Percentiles rank a stretch among this genome's conserved stretches.
These are phyloP conservation scores for Spathaspora passalidarum DNA, from an alignment of 805 yeast genomes.

Conservation along the genomic window DNA sequence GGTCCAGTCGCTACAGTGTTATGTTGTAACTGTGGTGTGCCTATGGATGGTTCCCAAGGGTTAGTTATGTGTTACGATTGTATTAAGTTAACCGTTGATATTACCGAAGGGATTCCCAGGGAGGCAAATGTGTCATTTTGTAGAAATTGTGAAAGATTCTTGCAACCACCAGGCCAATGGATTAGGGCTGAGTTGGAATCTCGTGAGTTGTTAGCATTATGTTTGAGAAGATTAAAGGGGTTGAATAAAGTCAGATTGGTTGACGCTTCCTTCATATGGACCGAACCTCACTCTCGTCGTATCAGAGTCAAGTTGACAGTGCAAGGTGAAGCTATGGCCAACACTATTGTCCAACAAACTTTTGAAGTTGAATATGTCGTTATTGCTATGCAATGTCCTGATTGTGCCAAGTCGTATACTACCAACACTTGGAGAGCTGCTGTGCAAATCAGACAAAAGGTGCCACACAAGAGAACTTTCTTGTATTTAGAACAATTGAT, in stretches of 20 bases:
- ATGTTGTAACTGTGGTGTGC: constrained; percentile 98
- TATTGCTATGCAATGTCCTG: constrained; percentile 95
- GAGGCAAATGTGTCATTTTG: constrained; percentile 93
- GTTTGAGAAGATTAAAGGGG: constrained; percentile 86
- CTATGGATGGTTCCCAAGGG: constrained; percentile 93
- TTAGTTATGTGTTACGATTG: constrained; percentile 97
- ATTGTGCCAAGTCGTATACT: constrained; percentile 96
- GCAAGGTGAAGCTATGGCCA: constrained; percentile 93
- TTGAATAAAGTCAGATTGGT: constrained; percentile 79
- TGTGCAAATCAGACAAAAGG: constrained; percentile 97
- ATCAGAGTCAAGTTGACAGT: constrained; percentile 87
- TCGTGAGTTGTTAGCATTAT: constrained; percentile 85
- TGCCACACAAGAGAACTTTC: constrained; percentile 93
- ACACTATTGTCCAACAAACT: constrained; percentile 88
- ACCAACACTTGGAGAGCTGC: constrained; percentile 98
- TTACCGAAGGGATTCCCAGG: constrained; percentile 87
- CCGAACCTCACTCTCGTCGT: constrained; percentile 98
- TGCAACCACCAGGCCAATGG: constrained; percentile 96
- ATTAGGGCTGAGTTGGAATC: constrained; percentile 86
- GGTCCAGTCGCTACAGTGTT: constrained; percentile 69
- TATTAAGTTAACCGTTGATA: constrained; percentile 88
- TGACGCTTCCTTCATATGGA: constrained; percentile 96
- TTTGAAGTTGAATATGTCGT: constrained; percentile 94
- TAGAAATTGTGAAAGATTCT: constrained; percentile 93
- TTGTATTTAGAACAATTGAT: constrained; percentile 93